A percentile compares a stretch with the other conserved stretches of the same genome.
Evolutionary conservation across 345 rosid genomes (phyloP).

Genomic region (Kandelia obovata): DNA sequence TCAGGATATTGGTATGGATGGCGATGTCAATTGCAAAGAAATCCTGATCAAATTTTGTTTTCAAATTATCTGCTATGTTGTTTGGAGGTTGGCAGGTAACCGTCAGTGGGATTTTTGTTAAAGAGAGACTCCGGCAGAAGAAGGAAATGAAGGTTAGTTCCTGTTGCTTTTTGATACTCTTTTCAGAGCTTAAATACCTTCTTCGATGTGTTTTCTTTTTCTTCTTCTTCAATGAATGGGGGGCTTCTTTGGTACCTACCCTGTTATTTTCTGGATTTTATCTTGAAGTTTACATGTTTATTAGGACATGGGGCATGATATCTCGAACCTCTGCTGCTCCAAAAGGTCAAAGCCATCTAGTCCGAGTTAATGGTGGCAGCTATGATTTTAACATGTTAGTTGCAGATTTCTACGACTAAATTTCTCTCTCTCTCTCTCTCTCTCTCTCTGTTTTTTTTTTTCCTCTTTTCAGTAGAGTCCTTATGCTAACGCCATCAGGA

Average conservation of each 20-base stretch:
- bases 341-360: too few species aligned
- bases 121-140: background rate
- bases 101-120: background rate
- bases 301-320: too few species aligned
- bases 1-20: background rate
- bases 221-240: background rate
- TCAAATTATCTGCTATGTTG: background rate
- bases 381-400: background rate
- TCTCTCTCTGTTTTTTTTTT: too few species aligned
- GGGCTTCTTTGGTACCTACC: too few species aligned
- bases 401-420: background rate
- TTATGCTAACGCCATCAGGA: background rate
- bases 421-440: too few species aligned
- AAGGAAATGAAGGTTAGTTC: background rate
- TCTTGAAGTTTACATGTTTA: too few species aligned
- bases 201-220: background rate
- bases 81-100: background rate
- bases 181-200: too few species aligned
- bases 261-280: too few species aligned
- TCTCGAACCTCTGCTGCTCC: too few species aligned
- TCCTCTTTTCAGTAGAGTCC: background rate
- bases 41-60: background rate
- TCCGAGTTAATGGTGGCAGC: too few species aligned
- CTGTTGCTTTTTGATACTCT: background rate
- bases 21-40: background rate